These are phyloP conservation scores for Talaromyces rugulosus DNA, from an alignment of 2,329 filamentous ascomycete genomes.

Conservation along the genomic window DNA sequence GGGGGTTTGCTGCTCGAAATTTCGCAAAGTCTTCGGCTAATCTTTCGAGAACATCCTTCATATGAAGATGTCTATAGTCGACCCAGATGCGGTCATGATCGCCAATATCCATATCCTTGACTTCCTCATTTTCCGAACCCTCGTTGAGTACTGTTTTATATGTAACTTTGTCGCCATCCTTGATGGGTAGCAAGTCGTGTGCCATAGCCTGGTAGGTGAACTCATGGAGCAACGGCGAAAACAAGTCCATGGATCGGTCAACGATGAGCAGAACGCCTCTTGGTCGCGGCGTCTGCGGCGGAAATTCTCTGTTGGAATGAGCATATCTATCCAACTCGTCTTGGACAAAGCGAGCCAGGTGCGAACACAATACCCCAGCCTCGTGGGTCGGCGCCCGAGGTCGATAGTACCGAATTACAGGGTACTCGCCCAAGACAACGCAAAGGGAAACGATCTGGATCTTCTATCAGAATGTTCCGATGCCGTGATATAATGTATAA, in stretches of 20 bases:
- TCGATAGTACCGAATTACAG: slow-evolving; percentile 85
- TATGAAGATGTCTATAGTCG: slow-evolving; percentile 88
- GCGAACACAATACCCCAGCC: slow-evolving; percentile 78
- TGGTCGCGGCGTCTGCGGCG: slow-evolving; percentile 66
- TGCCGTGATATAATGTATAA: not conserved
- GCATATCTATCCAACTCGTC: slow-evolving; percentile 87
- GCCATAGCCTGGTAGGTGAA: slow-evolving; percentile 99
- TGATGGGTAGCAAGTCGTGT: slow-evolving; percentile 83
- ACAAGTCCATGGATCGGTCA: slow-evolving; percentile 88
- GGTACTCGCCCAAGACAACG: slow-evolving; percentile 88
- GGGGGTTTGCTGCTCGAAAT: slow-evolving; percentile 85
- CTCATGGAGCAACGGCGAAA: slow-evolving; percentile 84
- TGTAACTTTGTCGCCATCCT: slow-evolving; percentile 81
- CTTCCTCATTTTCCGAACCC: slow-evolving; percentile 63
- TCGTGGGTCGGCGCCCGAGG: slow-evolving; percentile 74
- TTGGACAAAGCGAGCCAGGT: slow-evolving; percentile 87
- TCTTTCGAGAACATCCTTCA: slow-evolving; percentile 96
- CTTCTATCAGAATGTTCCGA: slow-evolving; percentile 14
- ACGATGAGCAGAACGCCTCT: slow-evolving; percentile 80
- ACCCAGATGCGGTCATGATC: slow-evolving; percentile 96
- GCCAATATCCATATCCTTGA: slow-evolving; percentile 85
- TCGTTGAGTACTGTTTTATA: slow-evolving; percentile 79
- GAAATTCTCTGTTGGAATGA: slow-evolving; percentile 78
- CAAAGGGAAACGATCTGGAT: slow-evolving; percentile 76
- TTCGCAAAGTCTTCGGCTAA: slow-evolving; percentile 88